Base-by-base conservation (phyloP, 352 stramenopile genomes). In the Phytophthora colocasiae region DNA sequence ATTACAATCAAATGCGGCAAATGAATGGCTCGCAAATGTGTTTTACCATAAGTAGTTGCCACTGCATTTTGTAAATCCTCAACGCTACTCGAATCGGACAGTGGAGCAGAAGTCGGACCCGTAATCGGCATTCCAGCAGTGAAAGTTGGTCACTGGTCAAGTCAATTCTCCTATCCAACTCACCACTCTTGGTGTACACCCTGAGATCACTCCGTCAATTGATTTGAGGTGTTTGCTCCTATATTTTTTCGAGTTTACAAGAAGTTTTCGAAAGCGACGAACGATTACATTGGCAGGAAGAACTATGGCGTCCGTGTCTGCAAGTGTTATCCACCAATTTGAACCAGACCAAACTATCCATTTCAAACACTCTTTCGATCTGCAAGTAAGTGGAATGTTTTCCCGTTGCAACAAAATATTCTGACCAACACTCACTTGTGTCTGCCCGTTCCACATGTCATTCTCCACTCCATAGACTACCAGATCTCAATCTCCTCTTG, bases 401-500 rank as follows among this genome's bases (percentile, higher is more conserved):
- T 32, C 10, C 6, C 7, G 29, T 32, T 32, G 29, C 29, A 34
- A 7, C 29, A 34, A 34, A 34, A 9, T 9, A 11, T 34, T 34
- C 29, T 34, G 29, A 22, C 0, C 22, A 22, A 22, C 22, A 34
- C 31, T 8, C 31, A 34, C 31, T 34, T 11, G 6, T 11, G 31
- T 34, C 10, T 34, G 22, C 22, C 22, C 22, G 22, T 22, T 2
- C 22, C 22, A 22, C 22, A 22, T 22, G 22, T 22, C 22, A 22
- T 22, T 22, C 22, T 22, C 22, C 22, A 22, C 22, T 2, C 22
- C 22, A 22, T 22, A 22, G 22, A 22, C 22, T 22, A 92, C 85
- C 85, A 93, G 58, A 93, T 90, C 66, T 93, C 85, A 59, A 93
- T 92, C 68, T 92, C 61, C 24, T 76, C 80, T 41, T 91, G 83